Percentiles rank a stretch among this genome's conserved stretches.
Conservation (phyloP, 129 eudicot species). For the Calendula officinalis region DNA sequence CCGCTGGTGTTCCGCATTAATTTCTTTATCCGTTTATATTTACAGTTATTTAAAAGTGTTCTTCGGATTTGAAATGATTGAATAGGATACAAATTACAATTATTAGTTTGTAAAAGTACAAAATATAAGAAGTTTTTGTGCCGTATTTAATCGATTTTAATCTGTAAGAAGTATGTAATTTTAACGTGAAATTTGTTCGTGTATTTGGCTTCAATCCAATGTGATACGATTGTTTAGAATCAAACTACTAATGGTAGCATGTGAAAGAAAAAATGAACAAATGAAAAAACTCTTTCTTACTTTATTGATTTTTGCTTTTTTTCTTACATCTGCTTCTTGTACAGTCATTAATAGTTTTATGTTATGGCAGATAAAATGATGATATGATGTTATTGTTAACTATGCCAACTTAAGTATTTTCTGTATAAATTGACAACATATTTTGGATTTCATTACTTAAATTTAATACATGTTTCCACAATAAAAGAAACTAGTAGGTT, state of each 20-base stretch:
- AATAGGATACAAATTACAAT: constrained; percentile 6
- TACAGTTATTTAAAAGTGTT: constrained; percentile 5
- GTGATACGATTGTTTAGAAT: constrained; percentile 1
- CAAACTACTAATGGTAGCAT: background rate
- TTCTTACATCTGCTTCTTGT: too few relatives aligned
- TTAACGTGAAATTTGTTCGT: constrained; percentile 1
- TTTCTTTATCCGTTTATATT: background rate
- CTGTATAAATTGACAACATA: too few relatives aligned
- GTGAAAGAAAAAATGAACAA: too few relatives aligned
- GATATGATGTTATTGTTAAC: too few relatives aligned
- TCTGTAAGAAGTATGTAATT: background rate
- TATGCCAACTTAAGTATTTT: too few relatives aligned
- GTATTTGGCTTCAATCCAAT: background rate
- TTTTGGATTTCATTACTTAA: too few relatives aligned
- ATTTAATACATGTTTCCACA: too few relatives aligned
- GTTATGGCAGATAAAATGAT: too few relatives aligned
- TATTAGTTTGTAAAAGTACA: constrained; percentile 20
- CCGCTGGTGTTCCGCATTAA: constrained; percentile 35
- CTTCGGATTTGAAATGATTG: constrained; percentile 7
- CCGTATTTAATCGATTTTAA: background rate
- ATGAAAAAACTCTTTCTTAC: too few relatives aligned
- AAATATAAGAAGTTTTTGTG: background rate
- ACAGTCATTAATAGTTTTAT: too few relatives aligned
- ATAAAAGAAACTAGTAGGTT: too few relatives aligned
- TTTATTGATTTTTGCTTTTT: background rate